Base-by-base conservation (phyloP, 345 rosid genomes). In the Linum lewisii region DNA sequence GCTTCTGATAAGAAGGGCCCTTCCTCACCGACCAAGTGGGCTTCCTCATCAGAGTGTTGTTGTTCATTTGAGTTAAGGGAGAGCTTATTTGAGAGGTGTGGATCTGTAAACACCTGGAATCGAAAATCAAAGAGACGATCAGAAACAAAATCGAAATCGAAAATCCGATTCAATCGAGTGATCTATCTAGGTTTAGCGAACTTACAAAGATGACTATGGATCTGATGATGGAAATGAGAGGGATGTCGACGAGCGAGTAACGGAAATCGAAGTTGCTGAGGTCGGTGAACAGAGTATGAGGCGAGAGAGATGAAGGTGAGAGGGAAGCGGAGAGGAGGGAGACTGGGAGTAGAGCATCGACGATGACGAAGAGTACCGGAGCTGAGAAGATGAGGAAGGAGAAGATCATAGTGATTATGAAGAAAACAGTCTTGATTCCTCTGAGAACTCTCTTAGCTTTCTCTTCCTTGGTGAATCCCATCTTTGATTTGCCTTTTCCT, bases 301-400 rank as follows among this genome's bases (percentile, higher is more conserved):
- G 21, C 2, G 76, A 75, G 7, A 65, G 45, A 11, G 75, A 78
- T 1, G 82, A 68, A 21, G 71, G 79, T 14, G 63, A 70, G 14
- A 68, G 87, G 57, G 86, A 84, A 37, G 73, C 87, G 22, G 88
- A 83, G 57, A 92, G 84, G 21, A 92, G 73, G 29, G 95, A 91
- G 1, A 94, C 77, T 20, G 99, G 99, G 21, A 88, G 75, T 20
- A 88, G 79, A 5, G 97, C 68, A 57, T 86, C 99, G 5, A 91
- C 88, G 55, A 88, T 59, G n/a, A 64, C 91, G 60, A 92, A 77
- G 58, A 92, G 75, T 71, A 88, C 68, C 0, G 98, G 98, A n/a
- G 93, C 95, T 52, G 95, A 92, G 69, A 88, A 81, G 0, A 92
- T 42, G 24, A 92, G 83, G 50, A 88, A 82, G 47, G 96, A 92